Base-by-base conservation (phyloP, 176 grass and related monocot genomes). In the Rhynchospora pubera region DNA sequence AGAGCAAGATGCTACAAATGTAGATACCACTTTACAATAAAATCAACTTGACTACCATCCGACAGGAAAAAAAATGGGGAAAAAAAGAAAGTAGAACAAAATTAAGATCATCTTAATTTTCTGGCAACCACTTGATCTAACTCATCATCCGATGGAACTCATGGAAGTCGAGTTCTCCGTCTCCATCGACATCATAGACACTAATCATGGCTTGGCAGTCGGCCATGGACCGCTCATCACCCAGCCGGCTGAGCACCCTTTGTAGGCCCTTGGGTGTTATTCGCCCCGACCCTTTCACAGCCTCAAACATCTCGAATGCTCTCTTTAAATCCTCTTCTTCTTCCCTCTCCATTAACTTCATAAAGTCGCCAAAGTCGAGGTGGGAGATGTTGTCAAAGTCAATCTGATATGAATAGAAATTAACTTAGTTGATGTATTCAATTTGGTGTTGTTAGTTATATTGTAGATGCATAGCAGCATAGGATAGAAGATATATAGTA, bases 101-200 rank as follows among this genome's bases (percentile, higher is more conserved):
- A 74, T 74, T 24, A 80, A 80, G 55, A 16, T 59, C 70, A 52
- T 59, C 58, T 44, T 80, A 60, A 45, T 43, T 60, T 61, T 65
- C 43, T 53, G 10, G 77, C 28, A 76, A 26, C 80, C 50, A 81
- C 21, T 8, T 80, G 10, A 67, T n/a, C 79, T 90, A 97, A 69
- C 79, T 92, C 94, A 97, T 97, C 95, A 94, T 97, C 88, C 60
- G 87, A 72, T 91, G 78, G 85, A 97, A 97, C 83, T 97, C 92
- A 10, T 87, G 87, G 90, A 97, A 97, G 69, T 97, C 90, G 62
- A 97, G 90, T 22, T 93, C 92, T 6, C 95, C 95, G 7, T 94
- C 90, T 46, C 95, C 95, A 50, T 97, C 88, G 15, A 97, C 88
- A 85, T 94, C 95, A 79, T 93, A 97, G 13, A 91, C 88, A 23